Evolutionary conservation across 2,329 filamentous ascomycete species (phyloP).

Genomic region (Neocatenulostroma microsporum): DNA sequence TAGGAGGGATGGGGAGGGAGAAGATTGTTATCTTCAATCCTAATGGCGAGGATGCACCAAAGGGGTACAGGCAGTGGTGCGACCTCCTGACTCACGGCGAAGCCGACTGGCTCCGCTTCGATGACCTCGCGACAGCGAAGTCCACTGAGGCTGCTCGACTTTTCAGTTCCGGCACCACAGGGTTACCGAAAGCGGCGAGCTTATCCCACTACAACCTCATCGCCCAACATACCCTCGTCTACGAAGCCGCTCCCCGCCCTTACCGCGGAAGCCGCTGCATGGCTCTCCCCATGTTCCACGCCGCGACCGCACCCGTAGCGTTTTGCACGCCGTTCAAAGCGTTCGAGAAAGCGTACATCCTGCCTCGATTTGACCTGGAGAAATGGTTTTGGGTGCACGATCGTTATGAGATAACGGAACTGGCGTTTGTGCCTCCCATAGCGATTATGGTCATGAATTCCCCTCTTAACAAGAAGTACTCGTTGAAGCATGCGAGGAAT

Average conservation of each 20-base stretch:
- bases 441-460: constrained; percentile 45
- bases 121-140: constrained; percentile 33
- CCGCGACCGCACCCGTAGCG: constrained; percentile 37
- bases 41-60: constrained; percentile 29
- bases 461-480: constrained; percentile 38
- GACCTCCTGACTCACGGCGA: constrained; percentile 38
- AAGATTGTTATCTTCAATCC: constrained; percentile 44
- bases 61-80: constrained; percentile 38
- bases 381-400: constrained; percentile 41
- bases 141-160: constrained; percentile 43
- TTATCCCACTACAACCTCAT: constrained; percentile 52
- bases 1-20: constrained; percentile 29
- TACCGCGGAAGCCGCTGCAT: constrained; percentile 39
- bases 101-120: constrained; percentile 41
- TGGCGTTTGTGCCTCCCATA: constrained; percentile 48
- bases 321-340: constrained; percentile 37
- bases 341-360: constrained; percentile 36
- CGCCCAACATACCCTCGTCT: constrained; percentile 45
- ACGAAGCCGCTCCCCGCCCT: constrained; percentile 35
- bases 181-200: constrained; percentile 51
- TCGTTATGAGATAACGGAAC: constrained; percentile 44
- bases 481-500: constrained; percentile 33
- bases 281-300: constrained; percentile 48
- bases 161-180: constrained; percentile 53
- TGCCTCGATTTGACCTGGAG: constrained; percentile 44